phyloP scores from a whole-genome alignment of 1,284 basidiomycete species.

The Bjerkandera adusta region DNA sequence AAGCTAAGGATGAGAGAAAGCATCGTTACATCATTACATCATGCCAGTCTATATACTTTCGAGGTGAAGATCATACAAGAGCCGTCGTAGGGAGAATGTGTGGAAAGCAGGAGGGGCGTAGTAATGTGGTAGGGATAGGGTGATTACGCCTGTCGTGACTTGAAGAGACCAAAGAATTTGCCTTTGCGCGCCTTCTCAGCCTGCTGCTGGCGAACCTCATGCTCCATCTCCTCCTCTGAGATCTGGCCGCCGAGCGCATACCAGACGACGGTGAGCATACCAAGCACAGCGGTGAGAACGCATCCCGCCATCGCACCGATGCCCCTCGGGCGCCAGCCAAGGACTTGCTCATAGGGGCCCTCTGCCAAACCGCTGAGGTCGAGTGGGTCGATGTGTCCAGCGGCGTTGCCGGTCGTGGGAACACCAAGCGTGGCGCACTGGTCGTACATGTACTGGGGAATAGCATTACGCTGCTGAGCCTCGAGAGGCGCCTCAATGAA shows the following conservation, averaged over 20 bases:
- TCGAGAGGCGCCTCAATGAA: conserved; percentile 75
- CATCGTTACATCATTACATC: no score
- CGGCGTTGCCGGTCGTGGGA: conserved; percentile 77
- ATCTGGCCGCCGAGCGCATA: conserved; percentile 70
- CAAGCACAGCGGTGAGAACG: conserved; percentile 78
- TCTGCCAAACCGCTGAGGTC: conserved; percentile 61
- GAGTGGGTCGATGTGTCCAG: conserved; percentile 60
- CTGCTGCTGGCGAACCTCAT: conserved; percentile 54
- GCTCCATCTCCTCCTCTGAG: conserved; percentile 77
- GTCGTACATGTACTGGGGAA: conserved; percentile 58
- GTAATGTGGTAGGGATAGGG: no score
- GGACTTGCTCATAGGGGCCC: conserved; percentile 68
- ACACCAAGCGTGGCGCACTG: conserved; percentile 69
- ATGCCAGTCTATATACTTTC: no score
- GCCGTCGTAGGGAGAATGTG: no score
- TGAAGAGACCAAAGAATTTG: conserved; percentile 32
- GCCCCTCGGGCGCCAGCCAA: conserved; percentile 81
- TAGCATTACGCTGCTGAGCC: conserved; percentile 45
- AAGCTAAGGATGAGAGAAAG: no score
- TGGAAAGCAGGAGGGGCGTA: no score
- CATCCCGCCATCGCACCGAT: conserved; percentile 87
- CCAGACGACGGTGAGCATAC: conserved; percentile 81
- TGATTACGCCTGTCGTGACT: no score
- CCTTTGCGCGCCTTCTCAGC: conserved; percentile 51
- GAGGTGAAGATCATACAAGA: no score